Evolutionary conservation across 352 stramenopile genomes (phyloP), one percentile per base, ranked within the genome.

Genomic region (Stramenopiles sp.): DNA sequence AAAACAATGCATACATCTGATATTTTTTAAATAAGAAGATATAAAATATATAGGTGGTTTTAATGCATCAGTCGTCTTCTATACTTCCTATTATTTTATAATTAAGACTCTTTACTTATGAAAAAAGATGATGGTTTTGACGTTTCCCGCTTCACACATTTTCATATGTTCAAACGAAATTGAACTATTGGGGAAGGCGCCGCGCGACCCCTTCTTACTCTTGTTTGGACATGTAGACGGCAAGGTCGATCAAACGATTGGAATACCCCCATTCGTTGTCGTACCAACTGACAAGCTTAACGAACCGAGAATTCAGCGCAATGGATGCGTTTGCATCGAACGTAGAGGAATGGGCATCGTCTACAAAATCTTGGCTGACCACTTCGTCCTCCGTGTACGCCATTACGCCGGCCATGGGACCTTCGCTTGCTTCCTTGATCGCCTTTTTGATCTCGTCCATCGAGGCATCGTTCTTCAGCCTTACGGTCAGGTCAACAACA

Each of bases 251-350:
- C 80, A 98, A 87, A 85, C 93, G 92, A 86, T 86, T 87, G 78
- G 86, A 96, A 92, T 99, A 99, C 78, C 94, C 94, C 85, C 90
- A 97, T 83, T 99, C 94, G 87, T 99, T 98, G 86, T 99, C 95
- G 82, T 98, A 99, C 93, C 94, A 98, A 76, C 92, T 94, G 73
- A 99, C 88, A 78, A 98, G 87, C 92, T 99, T 99, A 76, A 98
- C 92, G 80, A 98, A 99, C 81, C 94, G 87, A 76, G 93, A 87
- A 79, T 94, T 98, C 77, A 99, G 88, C 77, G 93, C 94, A 82
- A 99, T 98, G 78, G 94, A 91, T 63, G 95, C 94, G 76, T 88
- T 82, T 25, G 93, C 90, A 82, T 99, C 95, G 77, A 99, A 98
- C 87, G 98, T 98, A 77, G 89, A 97, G 68, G 93, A 98, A 77